Evolutionary conservation across 1,284 basidiomycete genomes (phyloP).

Genomic region (Trametes hirsuta): DNA sequence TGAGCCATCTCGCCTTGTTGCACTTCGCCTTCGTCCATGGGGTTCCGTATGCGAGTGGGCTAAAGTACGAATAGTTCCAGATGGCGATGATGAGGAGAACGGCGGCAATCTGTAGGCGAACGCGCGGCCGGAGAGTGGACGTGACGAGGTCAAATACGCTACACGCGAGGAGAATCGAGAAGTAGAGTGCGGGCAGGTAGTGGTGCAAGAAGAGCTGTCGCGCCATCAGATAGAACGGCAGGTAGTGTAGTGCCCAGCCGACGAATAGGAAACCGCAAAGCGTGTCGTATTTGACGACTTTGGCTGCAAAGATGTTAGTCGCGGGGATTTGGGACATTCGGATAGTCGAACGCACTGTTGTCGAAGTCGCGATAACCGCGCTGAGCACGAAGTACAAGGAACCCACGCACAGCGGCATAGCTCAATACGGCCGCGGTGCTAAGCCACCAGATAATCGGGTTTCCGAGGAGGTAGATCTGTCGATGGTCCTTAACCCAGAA

Average conservation of each 20-base stretch:
- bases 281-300: constrained; percentile 90
- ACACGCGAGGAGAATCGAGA: constrained; percentile 82
- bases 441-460: constrained; percentile 92
- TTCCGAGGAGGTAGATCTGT: constrained; percentile 95
- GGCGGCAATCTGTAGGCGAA: constrained; percentile 80
- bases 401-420: constrained; percentile 72
- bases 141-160: constrained; percentile 87
- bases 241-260: constrained; percentile 95
- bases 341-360: constrained; percentile 65
- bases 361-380: constrained; percentile 92
- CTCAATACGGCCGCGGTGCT: constrained; percentile 72
- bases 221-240: constrained; percentile 96
- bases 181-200: constrained; percentile 96
- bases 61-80: constrained; percentile 81
- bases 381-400: constrained; percentile 88
- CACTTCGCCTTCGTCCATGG: constrained; percentile 89
- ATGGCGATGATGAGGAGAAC: constrained; percentile 75
- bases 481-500: constrained; percentile 98
- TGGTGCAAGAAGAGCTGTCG: constrained; percentile 97
- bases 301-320: constrained; percentile 52
- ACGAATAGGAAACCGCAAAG: constrained; percentile 90
- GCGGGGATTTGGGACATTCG: not conserved
- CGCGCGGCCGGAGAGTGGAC: constrained; percentile 72
- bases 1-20: constrained; percentile 80
- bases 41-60: constrained; percentile 84